These are phyloP conservation scores for Citrus unshiu DNA, from an alignment of 345 rosid genomes.

Conservation along the genomic window DNA sequence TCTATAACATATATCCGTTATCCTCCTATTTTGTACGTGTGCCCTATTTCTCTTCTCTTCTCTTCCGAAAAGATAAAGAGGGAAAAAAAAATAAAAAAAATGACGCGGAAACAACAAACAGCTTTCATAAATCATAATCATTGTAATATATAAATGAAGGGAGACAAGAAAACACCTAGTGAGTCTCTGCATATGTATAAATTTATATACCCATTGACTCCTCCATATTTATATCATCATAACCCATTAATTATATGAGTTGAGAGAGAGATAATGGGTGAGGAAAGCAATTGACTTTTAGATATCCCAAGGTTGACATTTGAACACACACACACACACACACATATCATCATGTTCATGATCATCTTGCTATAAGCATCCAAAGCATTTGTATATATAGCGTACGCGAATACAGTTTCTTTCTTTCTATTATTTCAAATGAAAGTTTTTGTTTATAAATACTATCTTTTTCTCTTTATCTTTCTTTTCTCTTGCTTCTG, in stretches of 20 bases:
- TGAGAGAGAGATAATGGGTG: slow-evolving; percentile 11
- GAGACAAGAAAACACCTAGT: slow-evolving; percentile 54
- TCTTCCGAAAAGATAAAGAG: background rate
- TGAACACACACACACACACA: background rate
- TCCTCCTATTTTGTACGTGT: background rate
- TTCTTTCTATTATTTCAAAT: background rate
- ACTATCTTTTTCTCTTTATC: background rate
- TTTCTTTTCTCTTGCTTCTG: background rate
- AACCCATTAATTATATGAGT: slow-evolving; percentile 29
- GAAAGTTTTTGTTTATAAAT: background rate
- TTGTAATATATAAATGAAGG: slow-evolving; percentile 13
- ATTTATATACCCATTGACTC: slow-evolving; percentile 34
- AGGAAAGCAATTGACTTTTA: slow-evolving; percentile 44
- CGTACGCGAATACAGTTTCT: background rate
- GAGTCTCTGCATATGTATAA: slow-evolving; percentile 27
- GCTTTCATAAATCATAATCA: slow-evolving; percentile 14
- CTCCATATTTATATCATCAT: slow-evolving; percentile 23
- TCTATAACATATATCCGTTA: no score
- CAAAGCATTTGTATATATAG: slow-evolving; percentile 18
- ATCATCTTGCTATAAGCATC: slow-evolving; percentile 25
- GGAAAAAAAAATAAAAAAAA: background rate
- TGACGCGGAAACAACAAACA: background rate
- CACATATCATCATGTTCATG: background rate
- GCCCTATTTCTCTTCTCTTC: background rate
- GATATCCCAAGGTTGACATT: slow-evolving; percentile 36